Evolutionary conservation across 768 basidiomycete species (phyloP).

Genomic region (Clavaria fumosa): DNA sequence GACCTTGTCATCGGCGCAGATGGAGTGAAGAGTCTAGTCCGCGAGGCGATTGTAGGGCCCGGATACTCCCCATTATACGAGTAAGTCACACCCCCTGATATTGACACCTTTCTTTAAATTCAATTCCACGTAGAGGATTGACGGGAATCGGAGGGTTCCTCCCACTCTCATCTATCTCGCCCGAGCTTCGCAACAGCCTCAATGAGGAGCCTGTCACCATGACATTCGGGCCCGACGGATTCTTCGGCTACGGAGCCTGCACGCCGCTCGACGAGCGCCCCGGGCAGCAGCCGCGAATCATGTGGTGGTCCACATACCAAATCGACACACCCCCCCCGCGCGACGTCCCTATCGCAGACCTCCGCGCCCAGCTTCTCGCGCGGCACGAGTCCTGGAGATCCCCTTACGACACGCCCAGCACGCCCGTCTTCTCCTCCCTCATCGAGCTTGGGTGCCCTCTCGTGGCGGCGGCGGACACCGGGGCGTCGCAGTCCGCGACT

Average conservation of each 20-base stretch:
- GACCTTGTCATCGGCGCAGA: constrained; percentile 28
- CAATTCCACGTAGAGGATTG: constrained; percentile 14
- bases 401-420: constrained; percentile 17
- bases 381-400: constrained; percentile 22
- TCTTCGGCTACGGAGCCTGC: constrained; percentile 23
- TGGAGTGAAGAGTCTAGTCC: constrained; percentile 23
- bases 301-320: constrained; percentile 30
- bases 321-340: constrained; percentile 15
- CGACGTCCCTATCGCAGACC: constrained; percentile 12
- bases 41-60: constrained; percentile 19
- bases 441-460: constrained; percentile 19
- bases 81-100: constrained; percentile 11
- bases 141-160: constrained; percentile 27
- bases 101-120: background rate
- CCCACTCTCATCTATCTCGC: constrained; percentile 17
- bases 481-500: constrained; percentile 8
- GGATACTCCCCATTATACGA: constrained; percentile 16
- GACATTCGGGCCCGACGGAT: constrained; percentile 24
- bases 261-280: constrained; percentile 4
- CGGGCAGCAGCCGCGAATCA: constrained; percentile 13
- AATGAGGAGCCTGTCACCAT: constrained; percentile 19
- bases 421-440: constrained; percentile 15
- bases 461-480: constrained; percentile 2
- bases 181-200: constrained; percentile 16
- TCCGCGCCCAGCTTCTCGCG: constrained; percentile 18